These are phyloP conservation scores for Rhexocercosporidium sp. DNA, from an alignment of 2,329 filamentous ascomycete species.

Conservation along the genomic window DNA sequence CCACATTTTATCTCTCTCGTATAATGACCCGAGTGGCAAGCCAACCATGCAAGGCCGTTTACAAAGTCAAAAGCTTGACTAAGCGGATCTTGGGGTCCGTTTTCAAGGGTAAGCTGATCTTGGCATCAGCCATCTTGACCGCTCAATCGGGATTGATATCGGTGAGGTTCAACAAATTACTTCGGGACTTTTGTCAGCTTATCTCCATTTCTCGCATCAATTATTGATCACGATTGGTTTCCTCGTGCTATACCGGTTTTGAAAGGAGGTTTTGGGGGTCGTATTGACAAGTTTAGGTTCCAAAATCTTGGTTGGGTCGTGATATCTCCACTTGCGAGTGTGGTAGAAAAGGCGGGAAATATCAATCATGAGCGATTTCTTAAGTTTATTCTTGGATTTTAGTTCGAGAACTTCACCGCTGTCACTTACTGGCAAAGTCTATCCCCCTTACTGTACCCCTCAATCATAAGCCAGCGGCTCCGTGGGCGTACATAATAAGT, in stretches of 20 bases:
- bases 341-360: conserved; percentile 9
- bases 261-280: not conserved
- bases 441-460: not conserved
- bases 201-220: not conserved
- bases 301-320: not conserved
- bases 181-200: not conserved
- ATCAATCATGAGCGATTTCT: not conserved
- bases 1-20: not conserved
- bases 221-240: not conserved
- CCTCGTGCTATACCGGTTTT: not conserved
- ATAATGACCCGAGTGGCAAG: conserved; percentile 5
- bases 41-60: not conserved
- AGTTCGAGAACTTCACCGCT: not conserved
- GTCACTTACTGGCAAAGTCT: not conserved
- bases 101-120: not conserved
- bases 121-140: conserved; percentile 10
- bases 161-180: not conserved
- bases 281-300: not conserved
- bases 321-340: not conserved
- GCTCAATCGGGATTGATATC: not conserved
- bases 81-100: conserved; percentile 5
- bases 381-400: not conserved
- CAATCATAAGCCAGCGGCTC: not conserved
- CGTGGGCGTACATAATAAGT: not conserved
- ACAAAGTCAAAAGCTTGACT: not conserved